Evolutionary conservation across 139 green algal species (phyloP).

Genomic region (Zygnema cylindricum): DNA sequence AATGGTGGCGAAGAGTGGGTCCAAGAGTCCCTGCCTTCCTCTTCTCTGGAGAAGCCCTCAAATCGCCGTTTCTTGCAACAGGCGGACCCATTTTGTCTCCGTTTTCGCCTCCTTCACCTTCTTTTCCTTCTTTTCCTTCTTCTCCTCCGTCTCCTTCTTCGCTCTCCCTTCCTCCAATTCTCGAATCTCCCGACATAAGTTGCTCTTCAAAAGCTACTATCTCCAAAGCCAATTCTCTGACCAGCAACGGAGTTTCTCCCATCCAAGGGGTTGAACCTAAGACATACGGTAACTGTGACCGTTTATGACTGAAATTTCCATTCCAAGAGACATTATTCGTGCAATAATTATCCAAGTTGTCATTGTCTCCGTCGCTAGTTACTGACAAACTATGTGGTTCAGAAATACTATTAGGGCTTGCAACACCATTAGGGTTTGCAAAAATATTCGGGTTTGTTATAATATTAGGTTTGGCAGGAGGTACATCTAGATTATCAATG

Average conservation of each 20-base stretch:
- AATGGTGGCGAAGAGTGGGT: no score
- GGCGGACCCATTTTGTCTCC: no score
- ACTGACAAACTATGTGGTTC: no score
- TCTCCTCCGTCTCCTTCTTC: background rate
- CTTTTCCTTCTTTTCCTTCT: background rate
- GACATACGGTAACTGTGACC: background rate
- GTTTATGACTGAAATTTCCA: background rate
- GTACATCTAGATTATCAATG: no score
- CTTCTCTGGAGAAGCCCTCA: background rate
- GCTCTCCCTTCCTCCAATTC: background rate
- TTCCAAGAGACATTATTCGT: no score
- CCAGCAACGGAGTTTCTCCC: conserved; percentile 10
- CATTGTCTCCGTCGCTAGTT: no score
- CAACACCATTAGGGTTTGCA: no score
- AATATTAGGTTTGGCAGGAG: no score
- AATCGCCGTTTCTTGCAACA: background rate
- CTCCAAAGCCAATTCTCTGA: background rate
- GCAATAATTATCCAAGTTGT: no score
- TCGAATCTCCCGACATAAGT: background rate
- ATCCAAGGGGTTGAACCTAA: conserved; percentile 1
- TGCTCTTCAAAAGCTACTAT: background rate
- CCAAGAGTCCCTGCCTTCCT: background rate
- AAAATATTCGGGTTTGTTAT: no score
- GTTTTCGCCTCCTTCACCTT: background rate
- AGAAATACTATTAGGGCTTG: no score